phyloP scores from a whole-genome alignment of 352 stramenopile species.

The Pythium insidiosum region DNA sequence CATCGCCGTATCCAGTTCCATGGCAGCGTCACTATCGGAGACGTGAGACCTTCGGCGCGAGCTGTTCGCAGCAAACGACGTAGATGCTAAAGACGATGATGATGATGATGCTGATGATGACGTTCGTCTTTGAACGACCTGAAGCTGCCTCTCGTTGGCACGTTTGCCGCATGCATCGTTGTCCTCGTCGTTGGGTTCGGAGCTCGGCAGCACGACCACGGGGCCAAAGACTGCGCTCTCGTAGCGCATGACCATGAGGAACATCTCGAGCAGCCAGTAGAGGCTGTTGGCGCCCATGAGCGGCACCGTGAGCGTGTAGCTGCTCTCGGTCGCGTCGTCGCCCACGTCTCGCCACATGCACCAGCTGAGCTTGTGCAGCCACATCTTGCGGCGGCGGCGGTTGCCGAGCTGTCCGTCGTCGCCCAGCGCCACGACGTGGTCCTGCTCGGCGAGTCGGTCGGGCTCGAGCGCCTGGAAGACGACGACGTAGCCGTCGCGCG shows the following conservation, averaged over 20 bases:
- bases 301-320: conserved; percentile 17
- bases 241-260: conserved; percentile 16
- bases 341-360: conserved; percentile 13
- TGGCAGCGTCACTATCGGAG: conserved; percentile 9
- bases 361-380: conserved; percentile 23
- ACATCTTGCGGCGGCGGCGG: conserved; percentile 9
- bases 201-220: conserved; percentile 4
- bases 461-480: conserved; percentile 22
- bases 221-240: conserved; percentile 8
- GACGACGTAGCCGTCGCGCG: conserved; percentile 6
- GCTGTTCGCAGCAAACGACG: too few relatives aligned
- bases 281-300: conserved; percentile 5
- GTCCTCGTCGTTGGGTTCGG: not conserved
- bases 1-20: too few relatives aligned
- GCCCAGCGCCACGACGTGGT: conserved; percentile 13
- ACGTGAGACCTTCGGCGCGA: too few relatives aligned
- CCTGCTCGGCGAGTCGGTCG: conserved; percentile 19
- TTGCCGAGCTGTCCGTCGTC: conserved; percentile 12
- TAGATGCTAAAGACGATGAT: too few relatives aligned
- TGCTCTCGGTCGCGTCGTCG: conserved; percentile 5
- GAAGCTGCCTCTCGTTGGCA: not conserved
- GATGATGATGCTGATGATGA: too few relatives aligned
- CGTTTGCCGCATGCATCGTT: too few relatives aligned
- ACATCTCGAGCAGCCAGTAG: conserved; percentile 22
- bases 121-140: not conserved